Conservation (phyloP, 768 basidiomycete species). For the Gymnopilus dilepis region DNA sequence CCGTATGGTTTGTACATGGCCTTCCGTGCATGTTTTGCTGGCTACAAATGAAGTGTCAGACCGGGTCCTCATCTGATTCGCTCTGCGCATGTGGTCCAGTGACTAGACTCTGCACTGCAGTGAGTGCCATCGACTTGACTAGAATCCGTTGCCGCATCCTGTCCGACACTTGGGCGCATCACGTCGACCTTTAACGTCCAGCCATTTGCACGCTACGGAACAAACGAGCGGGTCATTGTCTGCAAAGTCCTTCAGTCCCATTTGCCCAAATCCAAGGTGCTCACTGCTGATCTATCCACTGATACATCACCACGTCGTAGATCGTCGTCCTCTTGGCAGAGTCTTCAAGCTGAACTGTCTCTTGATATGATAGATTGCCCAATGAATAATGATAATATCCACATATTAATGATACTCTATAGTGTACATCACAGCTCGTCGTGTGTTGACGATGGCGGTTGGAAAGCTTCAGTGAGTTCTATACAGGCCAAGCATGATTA, state of each 20-base stretch:
- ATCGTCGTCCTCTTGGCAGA: constrained; percentile 1
- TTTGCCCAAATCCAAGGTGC: not conserved
- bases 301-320: not conserved
- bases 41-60: not conserved
- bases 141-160: not conserved
- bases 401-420: constrained; percentile 25
- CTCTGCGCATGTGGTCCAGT: not conserved
- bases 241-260: not conserved
- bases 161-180: constrained; percentile 12
- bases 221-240: constrained; percentile 6
- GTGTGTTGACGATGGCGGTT: constrained; percentile 40
- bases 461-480: constrained; percentile 66
- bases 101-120: not conserved
- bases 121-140: not conserved
- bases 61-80: not conserved
- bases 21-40: no score
- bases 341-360: not conserved
- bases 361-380: constrained; percentile 1
- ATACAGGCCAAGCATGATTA: constrained; percentile 18
- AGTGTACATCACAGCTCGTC: constrained; percentile 47
- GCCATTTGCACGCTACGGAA: not conserved
- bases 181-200: not conserved
- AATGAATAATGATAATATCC: constrained; percentile 27
- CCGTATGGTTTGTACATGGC: not conserved
- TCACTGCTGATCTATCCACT: not conserved